A percentile compares a stretch with the other conserved stretches of the same genome.
Conservation (phyloP, 257 asterid genomes). For the Linaria vulgaris region DNA sequence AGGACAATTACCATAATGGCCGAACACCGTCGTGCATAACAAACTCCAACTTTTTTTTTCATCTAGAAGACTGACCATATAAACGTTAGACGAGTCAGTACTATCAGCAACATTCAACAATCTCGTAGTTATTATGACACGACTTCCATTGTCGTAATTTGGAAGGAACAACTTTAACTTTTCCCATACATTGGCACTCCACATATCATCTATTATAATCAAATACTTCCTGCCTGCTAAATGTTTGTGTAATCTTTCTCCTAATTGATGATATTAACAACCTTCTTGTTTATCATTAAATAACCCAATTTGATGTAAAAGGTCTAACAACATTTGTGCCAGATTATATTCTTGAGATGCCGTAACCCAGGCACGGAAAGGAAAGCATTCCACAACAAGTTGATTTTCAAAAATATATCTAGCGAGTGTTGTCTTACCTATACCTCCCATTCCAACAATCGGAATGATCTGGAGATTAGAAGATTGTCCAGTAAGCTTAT, state of each 20-base stretch:
- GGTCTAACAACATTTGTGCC: background rate
- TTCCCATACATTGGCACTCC: slow-evolving; percentile 20
- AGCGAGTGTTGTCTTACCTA: slow-evolving; percentile 26
- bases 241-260: slow-evolving; percentile 9
- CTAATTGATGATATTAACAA: background rate
- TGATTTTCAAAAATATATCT: background rate
- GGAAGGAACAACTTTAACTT: slow-evolving; percentile 17
- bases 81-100: background rate
- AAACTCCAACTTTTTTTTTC: slow-evolving; percentile 28
- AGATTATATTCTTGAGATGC: slow-evolving; percentile 4
- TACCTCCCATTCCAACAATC: slow-evolving; percentile 23
- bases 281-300: too few relatives aligned
- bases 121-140: slow-evolving; percentile 29
- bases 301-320: background rate
- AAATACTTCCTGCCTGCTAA: slow-evolving; percentile 13
- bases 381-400: background rate
- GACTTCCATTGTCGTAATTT: slow-evolving; percentile 18
- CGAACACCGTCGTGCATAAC: slow-evolving; percentile 16
- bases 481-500: background rate
- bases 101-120: background rate
- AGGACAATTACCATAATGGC: slow-evolving; percentile 14
- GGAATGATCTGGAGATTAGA: background rate
- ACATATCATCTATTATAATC: slow-evolving; percentile 27
- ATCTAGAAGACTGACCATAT: slow-evolving; percentile 23
- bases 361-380: slow-evolving; percentile 12